Evolutionary conservation across 129 eudicot species (phyloP).

Genomic region (Deinandra increscens): DNA sequence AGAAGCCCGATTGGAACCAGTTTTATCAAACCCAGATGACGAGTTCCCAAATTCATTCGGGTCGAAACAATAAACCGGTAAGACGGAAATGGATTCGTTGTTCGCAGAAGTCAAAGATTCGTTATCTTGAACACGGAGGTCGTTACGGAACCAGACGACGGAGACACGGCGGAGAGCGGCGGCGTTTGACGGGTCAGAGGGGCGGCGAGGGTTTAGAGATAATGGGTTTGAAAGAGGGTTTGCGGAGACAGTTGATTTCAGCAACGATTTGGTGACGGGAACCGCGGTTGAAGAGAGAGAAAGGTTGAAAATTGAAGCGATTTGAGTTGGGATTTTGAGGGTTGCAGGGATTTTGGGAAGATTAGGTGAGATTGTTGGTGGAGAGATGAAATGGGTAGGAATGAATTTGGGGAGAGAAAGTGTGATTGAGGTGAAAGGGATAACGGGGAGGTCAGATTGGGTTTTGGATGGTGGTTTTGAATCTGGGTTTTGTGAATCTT

Average conservation of each 20-base stretch:
- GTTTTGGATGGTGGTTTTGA: conserved; percentile 1
- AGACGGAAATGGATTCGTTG: conserved; percentile 66
- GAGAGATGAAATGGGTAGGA: conserved; percentile 56
- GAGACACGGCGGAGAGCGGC: conserved; percentile 69
- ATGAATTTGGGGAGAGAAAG: conserved; percentile 65
- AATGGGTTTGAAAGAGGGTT: conserved; percentile 63
- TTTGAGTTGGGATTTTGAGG: conserved; percentile 66
- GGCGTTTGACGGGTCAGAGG: conserved; percentile 71
- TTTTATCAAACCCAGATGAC: conserved; percentile 74
- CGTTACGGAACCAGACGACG: conserved; percentile 89
- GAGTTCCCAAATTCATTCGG: conserved; percentile 79
- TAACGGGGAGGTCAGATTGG: conserved; percentile 30
- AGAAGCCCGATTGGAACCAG: conserved; percentile 78
- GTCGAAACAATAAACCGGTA: conserved; percentile 87
- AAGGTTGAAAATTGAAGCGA: conserved; percentile 50
- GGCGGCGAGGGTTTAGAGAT: conserved; percentile 64
- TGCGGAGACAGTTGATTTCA: conserved; percentile 59
- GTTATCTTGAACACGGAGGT: conserved; percentile 83
- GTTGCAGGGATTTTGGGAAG: conserved; percentile 19
- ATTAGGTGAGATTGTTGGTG: conserved; percentile 37
- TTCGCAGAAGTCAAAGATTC: conserved; percentile 69
- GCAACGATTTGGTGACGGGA: conserved; percentile 32
- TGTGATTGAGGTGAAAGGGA: conserved; percentile 61
- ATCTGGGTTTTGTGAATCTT: conserved; percentile 38
- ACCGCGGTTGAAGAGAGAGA: conserved; percentile 36